Percentiles rank a stretch among this genome's conserved stretches.
These are phyloP conservation scores for Eutrema japonicum DNA, from an alignment of 345 rosid genomes.

Conservation along the genomic window DNA sequence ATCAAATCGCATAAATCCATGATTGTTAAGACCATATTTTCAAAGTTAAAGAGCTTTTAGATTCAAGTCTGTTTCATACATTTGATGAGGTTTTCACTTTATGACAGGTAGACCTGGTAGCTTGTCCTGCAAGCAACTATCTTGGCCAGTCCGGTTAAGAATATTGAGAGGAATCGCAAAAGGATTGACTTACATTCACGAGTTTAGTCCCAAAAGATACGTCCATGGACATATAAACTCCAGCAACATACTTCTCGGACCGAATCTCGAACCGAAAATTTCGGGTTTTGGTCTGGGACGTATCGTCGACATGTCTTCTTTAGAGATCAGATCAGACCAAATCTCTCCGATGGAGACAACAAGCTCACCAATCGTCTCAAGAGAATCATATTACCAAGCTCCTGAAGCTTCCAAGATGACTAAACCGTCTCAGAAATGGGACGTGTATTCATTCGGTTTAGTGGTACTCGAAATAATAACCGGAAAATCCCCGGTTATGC, in stretches of 20 bases:
- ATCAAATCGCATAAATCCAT: not conserved
- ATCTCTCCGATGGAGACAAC: slow-evolving; percentile 59
- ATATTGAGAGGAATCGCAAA: slow-evolving; percentile 79
- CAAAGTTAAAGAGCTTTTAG: not conserved
- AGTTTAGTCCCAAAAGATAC: slow-evolving; percentile 72
- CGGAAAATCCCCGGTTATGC: slow-evolving; percentile 64
- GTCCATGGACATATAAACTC: slow-evolving; percentile 88
- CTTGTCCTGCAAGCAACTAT: slow-evolving; percentile 56
- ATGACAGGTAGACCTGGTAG: slow-evolving; percentile 67
- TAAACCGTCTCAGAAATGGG: slow-evolving; percentile 98
- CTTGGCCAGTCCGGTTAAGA: slow-evolving; percentile 68
- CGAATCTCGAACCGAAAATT: slow-evolving; percentile 69
- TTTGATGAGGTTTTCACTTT: not conserved
- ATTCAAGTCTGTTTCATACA: slow-evolving; percentile 1
- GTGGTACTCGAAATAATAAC: slow-evolving; percentile 75
- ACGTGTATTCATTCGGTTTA: slow-evolving; percentile 89
- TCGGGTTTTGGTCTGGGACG: slow-evolving; percentile 82
- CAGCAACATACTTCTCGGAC: slow-evolving; percentile 77
- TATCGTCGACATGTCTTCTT: slow-evolving; percentile 60
- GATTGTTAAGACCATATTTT: not conserved
- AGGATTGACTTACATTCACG: slow-evolving; percentile 78
- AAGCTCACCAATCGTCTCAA: slow-evolving; percentile 45
- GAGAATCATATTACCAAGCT: slow-evolving; percentile 64
- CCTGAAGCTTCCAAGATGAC: slow-evolving; percentile 69
- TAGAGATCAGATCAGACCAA: slow-evolving; percentile 55